Base-by-base conservation (phyloP, 305 asterid genomes). In the Ilex paraguariensis region DNA sequence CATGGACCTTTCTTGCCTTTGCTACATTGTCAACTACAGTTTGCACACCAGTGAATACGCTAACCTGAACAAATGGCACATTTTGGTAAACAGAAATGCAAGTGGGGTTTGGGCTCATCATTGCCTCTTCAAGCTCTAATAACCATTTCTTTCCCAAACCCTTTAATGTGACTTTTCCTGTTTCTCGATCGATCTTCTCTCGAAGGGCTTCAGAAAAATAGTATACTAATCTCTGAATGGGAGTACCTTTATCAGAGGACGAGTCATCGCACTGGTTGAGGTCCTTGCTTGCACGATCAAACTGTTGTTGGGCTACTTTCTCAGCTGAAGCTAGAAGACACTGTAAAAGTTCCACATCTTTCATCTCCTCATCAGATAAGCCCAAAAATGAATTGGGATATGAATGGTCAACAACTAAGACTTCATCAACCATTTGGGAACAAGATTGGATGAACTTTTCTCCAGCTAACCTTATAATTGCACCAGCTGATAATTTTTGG, bases 131-230 rank as follows among this genome's bases (percentile, higher is more conserved):
- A 56, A 65, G 58, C 28, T 69, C 74, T 1, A 30, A 17, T n/a
- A 57, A 69, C 45, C 55, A 61, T 76, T 61, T 74, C 57, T 70
- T 77, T 8, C 69, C 81, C 69, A 67, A 54, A 6, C 73, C 84
- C 40, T 60, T 75, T 1, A 64, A 64, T 0, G 74, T 70, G n/a
- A 76, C 48, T 9, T 56, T 62, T 56, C 82, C 81, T 0, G 78
- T 82, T 60, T 76, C 78, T 28, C 75, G 56, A 33, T 81, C 82
- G 7, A 85, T 85, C 76, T 77, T 85, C 45, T 78, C 83, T 7
- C 75, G 67, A 14, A 87, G 80, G 53, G 90, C 93, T 57, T 81
- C 84, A 3, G 77, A 54, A 73, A 85, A 85, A 62, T 81, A 83
- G 74, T 61, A 77, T 11, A 78, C 88, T 52, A 85, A 52, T 60